Base-by-base conservation (phyloP, 257 asterid species). In the Petunia secreta region DNA sequence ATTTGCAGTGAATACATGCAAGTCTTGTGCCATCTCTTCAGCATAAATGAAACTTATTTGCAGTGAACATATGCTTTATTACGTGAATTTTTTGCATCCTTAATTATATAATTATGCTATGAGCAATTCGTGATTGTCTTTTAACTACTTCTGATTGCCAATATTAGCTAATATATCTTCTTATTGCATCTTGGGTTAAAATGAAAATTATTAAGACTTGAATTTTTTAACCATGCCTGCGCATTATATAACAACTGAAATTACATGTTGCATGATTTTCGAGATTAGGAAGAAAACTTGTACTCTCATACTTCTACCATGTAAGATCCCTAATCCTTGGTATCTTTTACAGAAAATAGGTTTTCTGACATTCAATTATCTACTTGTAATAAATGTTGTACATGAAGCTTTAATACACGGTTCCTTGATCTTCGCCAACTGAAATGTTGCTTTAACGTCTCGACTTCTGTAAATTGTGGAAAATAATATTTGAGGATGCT, bases 11-110 rank as follows among this genome's bases (percentile, higher is more conserved):
- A 8, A 37, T 68, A n/a, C 15, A 44, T 68, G 57, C 14, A 43
- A 50, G 50, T 13, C 44, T 50, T 71, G 50, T 71, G 77, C 77
- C 6, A 10, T 25, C 59, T 69, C 59, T 46, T 69, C 48, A 55
- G 59, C 77, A 69, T 69, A 48, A 46, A 48, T 55, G 59, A 48
- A 71, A 16, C 59, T 46, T 71, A 48, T 39, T 69, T 71, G 77
- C 77, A 25, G 57, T 11, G 59, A 48, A 25, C 48, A 48, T 16
- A 25, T 10, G 69, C 16, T 52, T 48, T 71, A 48, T 71, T 25
- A 46, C 46, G 59, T 71, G 59, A 34, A 46, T 46, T 11, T 25
- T 71, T 25, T 71, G 59, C 77, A 16, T 48, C 41, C 43, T 5
- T 6, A 7, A 41, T 71, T 57, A 8, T 46, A 57, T 46, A 46